Base-by-base conservation (phyloP, 768 basidiomycete genomes). In the Boletus edulis region DNA sequence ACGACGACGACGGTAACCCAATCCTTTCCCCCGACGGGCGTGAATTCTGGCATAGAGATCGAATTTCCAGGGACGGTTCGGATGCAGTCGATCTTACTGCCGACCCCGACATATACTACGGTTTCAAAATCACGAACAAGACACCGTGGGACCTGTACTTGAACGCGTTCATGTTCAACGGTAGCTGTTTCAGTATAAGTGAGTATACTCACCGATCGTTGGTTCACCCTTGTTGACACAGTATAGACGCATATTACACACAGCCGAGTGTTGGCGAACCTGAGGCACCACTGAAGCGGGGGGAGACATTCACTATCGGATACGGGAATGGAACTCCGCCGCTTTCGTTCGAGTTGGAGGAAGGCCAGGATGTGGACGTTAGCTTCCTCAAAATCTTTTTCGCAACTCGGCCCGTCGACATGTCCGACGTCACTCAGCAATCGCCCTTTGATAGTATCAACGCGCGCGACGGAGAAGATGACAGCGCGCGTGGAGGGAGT, bases 151-250 rank as follows among this genome's bases (percentile, higher is more conserved):
- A 67, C 7, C 55, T 79, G 5, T 79, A 77, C 43, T 64, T 75
- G 20, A 75, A 75, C 35, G 63, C 73, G 5, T 77, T 78, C 59
- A 71, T 75, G 51, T 79, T 78, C 42, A 76, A 78, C 43, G 72
- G 72, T 9, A 67, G 64, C 18, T 69, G 71, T 49, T 57, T 75
- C 32, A 64, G 66, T 4, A 76, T 78, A 48, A 63, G 73, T 72
- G 67, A 40, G 48, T 22, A n/a, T 2, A 35, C 15, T n/a, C n/a
- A 12, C 5, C 35, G 1, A 24, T 39, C 0, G 3, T 24, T 35
- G 11, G 5, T 56, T 29, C 29, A 39, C 5, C 34, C 15, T n/a
- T 1, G 31, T 6, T 54, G 27, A 62, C 11, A 18, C n/a, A 11
- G 2, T 29, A 9, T 40, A 62, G 64, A 24, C 1, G 27, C 53